Evolutionary conservation across 2,329 filamentous ascomycete genomes (phyloP).

Genomic region (Exophiala aquamarina): DNA sequence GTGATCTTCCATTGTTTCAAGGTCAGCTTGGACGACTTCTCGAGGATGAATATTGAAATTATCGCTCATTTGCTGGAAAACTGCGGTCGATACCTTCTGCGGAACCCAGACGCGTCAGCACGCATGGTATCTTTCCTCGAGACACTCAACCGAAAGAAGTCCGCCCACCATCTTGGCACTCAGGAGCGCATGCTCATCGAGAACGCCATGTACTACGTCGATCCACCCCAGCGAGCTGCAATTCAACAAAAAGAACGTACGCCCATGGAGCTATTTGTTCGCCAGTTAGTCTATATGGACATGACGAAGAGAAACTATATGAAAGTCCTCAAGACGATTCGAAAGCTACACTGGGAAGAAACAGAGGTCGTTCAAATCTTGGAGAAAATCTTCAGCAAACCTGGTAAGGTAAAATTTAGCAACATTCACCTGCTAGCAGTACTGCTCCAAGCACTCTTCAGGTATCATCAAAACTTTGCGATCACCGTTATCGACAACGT

Average conservation of each 20-base stretch:
- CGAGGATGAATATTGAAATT: conserved; percentile 98
- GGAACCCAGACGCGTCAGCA: conserved; percentile 87
- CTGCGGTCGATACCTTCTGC: conserved; percentile 88
- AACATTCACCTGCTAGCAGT: conserved; percentile 94
- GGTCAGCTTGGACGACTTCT: conserved; percentile 95
- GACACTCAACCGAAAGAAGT: conserved; percentile 92
- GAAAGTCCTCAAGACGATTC: conserved; percentile 89
- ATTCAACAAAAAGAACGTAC: conserved; percentile 97
- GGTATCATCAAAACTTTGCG: conserved; percentile 89
- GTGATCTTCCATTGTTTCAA: conserved; percentile 99
- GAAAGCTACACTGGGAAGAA: conserved; percentile 97
- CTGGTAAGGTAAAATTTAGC: conserved; percentile 95
- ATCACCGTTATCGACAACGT: conserved; percentile 90
- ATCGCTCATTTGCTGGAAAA: conserved; percentile 95
- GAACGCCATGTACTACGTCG: conserved; percentile 96
- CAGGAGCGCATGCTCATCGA: conserved; percentile 98
- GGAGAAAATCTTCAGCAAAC: conserved; percentile 92
- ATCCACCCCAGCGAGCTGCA: conserved; percentile 87
- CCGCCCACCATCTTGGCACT: conserved; percentile 89
- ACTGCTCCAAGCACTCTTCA: conserved; percentile 80
- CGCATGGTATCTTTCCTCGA: conserved; percentile 93
- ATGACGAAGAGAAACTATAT: conserved; percentile 93
- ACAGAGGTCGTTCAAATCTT: conserved; percentile 76
- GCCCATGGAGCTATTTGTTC: conserved; percentile 87
- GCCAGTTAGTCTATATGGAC: conserved; percentile 89